These are phyloP conservation scores for Talaromyces sp. DNA, from an alignment of 2,329 filamentous ascomycete genomes.

Conservation along the genomic window DNA sequence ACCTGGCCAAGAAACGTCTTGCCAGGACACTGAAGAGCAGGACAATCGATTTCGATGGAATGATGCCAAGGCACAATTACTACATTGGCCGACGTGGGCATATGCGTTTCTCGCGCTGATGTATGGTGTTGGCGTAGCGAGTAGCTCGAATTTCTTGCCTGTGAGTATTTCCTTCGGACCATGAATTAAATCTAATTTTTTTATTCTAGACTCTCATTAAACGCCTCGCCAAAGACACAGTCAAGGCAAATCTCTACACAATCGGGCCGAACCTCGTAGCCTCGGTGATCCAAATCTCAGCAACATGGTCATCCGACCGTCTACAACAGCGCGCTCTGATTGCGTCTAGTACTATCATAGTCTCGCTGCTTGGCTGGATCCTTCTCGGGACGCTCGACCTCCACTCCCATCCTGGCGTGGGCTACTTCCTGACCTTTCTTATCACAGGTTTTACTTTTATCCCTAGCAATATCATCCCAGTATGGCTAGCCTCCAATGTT, in stretches of 20 bases:
- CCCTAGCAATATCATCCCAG: neutral
- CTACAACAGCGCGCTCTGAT: neutral
- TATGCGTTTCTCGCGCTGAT: constrained; percentile 1
- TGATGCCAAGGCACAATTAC: neutral
- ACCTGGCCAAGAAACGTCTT: neutral
- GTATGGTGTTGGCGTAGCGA: constrained; percentile 3
- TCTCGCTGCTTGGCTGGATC: constrained; percentile 9
- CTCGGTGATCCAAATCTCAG: neutral
- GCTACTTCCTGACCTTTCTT: constrained; percentile 4
- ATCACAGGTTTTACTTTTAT: constrained; percentile 2
- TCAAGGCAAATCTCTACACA: constrained; percentile 8
- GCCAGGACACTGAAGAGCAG: neutral
- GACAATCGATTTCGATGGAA: neutral
- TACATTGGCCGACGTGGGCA: constrained; percentile 3
- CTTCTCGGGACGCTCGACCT: neutral
- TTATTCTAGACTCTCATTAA: neutral
- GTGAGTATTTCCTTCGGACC: neutral
- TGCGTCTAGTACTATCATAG: neutral
- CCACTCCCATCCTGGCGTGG: neutral
- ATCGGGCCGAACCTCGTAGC: constrained; percentile 7
- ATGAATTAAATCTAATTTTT: too few species aligned
- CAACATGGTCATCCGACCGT: constrained; percentile 2
- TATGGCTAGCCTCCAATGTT: constrained; percentile 2
- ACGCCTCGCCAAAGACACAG: constrained; percentile 1
- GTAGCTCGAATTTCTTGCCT: constrained; percentile 10